Conservation (phyloP, 2,329 filamentous ascomycete species). For the Penicillium digitatum region DNA sequence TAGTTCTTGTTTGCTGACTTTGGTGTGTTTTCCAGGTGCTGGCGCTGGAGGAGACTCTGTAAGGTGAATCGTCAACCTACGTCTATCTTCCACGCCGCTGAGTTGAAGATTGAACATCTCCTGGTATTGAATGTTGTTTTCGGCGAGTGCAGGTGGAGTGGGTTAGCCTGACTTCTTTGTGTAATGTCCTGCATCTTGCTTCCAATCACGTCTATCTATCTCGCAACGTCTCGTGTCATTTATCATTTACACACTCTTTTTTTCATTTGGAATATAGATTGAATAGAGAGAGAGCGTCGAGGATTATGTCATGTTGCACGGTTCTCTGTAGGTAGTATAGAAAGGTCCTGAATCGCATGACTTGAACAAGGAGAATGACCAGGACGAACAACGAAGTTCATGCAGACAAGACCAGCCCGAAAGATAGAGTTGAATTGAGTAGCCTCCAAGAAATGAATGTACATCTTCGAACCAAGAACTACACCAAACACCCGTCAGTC, state of each 20-base stretch:
- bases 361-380: not conserved
- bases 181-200: not conserved
- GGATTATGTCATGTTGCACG: not conserved
- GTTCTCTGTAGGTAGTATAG: not conserved
- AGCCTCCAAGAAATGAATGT: not conserved
- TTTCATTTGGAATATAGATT: not conserved
- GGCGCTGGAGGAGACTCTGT: conserved; percentile 48
- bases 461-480: not conserved
- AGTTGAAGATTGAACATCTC: not conserved
- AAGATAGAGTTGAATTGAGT: not conserved
- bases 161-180: not conserved
- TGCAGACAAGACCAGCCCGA: not conserved
- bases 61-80: not conserved
- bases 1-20: not conserved
- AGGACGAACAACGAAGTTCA: not conserved
- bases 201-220: not conserved
- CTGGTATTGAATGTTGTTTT: not conserved
- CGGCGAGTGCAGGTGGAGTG: not conserved
- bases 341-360: not conserved
- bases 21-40: conserved; percentile 47
- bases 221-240: not conserved
- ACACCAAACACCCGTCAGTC: not conserved
- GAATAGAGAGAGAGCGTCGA: not conserved
- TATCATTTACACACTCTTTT: not conserved
- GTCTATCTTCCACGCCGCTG: not conserved